Evolutionary conservation across 768 basidiomycete species (phyloP).

Genomic region (Russula lepida): DNA sequence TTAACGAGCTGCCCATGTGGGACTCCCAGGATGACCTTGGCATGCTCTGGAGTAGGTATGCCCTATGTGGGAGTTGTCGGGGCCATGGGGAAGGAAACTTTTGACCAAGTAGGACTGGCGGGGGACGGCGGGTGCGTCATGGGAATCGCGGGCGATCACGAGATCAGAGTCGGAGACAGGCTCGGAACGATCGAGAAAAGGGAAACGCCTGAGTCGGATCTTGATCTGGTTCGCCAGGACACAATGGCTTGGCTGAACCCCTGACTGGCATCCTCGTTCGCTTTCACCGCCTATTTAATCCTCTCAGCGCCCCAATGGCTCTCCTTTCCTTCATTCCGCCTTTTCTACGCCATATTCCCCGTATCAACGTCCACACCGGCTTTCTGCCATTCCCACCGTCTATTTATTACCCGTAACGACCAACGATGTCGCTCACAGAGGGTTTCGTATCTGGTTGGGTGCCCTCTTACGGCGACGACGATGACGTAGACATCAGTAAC

Average conservation of each 20-base stretch:
- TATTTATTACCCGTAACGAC: constrained; percentile 17
- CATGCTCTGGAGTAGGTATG: too few relatives aligned
- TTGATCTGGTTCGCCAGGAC: constrained; percentile 11
- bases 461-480: constrained; percentile 18
- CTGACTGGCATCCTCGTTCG: not conserved
- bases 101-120: not conserved
- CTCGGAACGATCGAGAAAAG: constrained; percentile 14
- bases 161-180: not conserved
- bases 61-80: too few relatives aligned
- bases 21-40: too few relatives aligned
- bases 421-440: constrained; percentile 16
- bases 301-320: not conserved
- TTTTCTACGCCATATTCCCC: not conserved
- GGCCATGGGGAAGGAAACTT: not conserved
- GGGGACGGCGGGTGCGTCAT: not conserved
- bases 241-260: too few relatives aligned
- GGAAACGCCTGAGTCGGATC: constrained; percentile 5
- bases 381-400: not conserved
- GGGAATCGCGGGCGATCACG: constrained; percentile 2
- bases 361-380: not conserved
- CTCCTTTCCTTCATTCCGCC: not conserved
- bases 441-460: constrained; percentile 19
- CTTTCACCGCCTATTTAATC: constrained; percentile 16
- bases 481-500: constrained; percentile 15
- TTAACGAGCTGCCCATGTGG: too few relatives aligned